Evolutionary conservation across 495 filamentous ascomycete genomes (phyloP), one percentile per base, ranked within the genome.

Genomic region (Podospora anserina): DNA sequence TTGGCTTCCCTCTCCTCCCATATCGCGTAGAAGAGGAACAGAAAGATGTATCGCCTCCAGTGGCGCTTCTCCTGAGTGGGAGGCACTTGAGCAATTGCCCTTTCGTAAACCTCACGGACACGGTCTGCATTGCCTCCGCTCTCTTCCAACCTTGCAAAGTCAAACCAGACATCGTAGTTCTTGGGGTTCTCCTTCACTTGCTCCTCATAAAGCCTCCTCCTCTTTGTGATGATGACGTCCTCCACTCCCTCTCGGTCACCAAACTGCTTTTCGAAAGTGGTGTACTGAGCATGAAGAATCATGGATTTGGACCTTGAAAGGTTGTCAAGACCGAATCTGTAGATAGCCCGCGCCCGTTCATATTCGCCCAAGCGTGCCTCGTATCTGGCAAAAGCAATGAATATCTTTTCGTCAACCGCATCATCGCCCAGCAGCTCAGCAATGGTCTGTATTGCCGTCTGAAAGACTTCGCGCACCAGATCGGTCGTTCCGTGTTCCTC

Each of bases 251-350:
- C 92, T 34, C 87, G 87, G 76, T 98, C 94, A 67, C 95, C 95
- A 73, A 91, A 98, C 74, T 99, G 95, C 82, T 99, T 99, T 78
- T 98, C 96, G 71, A 99, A 99, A 0, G 91, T 94, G 0, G 96
- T 98, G 78, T 97, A 98, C 28, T 92, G 86, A 75, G 94, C 92
- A 78, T 99, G 94, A 18, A 99, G 83, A 3, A 81, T 81, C 78
- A 91, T 87, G 3, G 95, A 93, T 78, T 93, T 93, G 16, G 91
- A 93, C 27, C 96, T 87, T 2, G 95, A 90, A 27, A 99, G 85
- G 56, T 93, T 91, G 76, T 99, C 96, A 16, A 99, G 83, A 32
- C 94, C 95, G 71, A 94, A 97, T 78, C 96, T 97, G 84, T 96
- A 98, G 72, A 99, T 98, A 39, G 93, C 93, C 56, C 96, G 82